Conservation (phyloP, 1,139 yeast species). For the Saccharomycopsis hybrid region DNA sequence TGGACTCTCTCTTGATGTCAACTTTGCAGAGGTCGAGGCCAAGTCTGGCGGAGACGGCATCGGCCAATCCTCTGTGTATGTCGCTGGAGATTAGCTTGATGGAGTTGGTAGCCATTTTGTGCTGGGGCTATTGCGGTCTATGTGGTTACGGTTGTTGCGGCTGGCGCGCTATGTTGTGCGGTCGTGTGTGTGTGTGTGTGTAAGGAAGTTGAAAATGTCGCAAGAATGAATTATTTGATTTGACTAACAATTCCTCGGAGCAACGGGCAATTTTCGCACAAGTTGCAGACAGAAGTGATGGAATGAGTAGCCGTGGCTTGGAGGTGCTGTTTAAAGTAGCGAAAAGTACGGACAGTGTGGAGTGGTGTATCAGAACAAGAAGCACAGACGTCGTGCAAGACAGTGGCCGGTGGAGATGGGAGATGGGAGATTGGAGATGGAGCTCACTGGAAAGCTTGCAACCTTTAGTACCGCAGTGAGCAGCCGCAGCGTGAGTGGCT, state of each 20-base stretch:
- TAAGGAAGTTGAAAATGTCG: no score
- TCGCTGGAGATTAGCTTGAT: conserved; percentile 86
- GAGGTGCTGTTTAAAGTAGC: no score
- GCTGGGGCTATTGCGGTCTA: no score
- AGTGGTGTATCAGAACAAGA: background rate
- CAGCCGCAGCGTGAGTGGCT: background rate
- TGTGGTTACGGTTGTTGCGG: no score
- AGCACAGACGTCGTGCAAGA: background rate
- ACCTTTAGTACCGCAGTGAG: background rate
- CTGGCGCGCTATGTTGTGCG: no score
- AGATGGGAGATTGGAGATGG: background rate
- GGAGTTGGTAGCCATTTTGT: conserved; percentile 82
- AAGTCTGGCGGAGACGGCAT: conserved; percentile 60
- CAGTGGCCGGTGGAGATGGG: background rate
- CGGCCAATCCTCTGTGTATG: conserved; percentile 83
- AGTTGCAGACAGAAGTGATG: no score
- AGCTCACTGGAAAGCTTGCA: background rate
- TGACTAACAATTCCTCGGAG: no score
- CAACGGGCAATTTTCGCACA: no score
- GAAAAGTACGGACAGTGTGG: background rate
- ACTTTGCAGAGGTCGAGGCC: conserved; percentile 37
- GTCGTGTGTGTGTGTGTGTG: no score
- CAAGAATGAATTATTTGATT: no score
- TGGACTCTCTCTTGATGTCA: conserved; percentile 52
- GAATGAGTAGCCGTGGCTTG: no score